Conservation (phyloP, 495 filamentous ascomycete species). For the Oidiodendron maius region DNA sequence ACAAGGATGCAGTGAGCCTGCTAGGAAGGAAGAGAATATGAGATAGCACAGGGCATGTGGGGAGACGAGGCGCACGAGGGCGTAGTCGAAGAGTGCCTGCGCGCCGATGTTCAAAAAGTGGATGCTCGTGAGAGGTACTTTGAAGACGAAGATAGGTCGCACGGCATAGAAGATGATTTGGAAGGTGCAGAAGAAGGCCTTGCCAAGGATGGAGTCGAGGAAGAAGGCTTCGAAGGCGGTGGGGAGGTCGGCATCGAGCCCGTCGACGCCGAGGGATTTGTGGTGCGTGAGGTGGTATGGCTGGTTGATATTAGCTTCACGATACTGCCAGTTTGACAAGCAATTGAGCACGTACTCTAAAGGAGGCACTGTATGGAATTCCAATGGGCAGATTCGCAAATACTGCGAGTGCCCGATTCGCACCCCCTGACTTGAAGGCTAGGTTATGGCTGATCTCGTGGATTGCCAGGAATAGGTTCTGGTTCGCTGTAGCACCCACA, state of each 20-base stretch:
- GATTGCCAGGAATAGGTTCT: slow-evolving; percentile 98
- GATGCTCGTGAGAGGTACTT: slow-evolving; percentile 78
- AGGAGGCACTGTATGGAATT: slow-evolving; percentile 92
- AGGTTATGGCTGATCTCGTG: slow-evolving; percentile 99
- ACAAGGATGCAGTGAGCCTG: slow-evolving; percentile 88
- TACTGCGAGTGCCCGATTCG: slow-evolving; percentile 81
- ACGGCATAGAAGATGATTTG: slow-evolving; percentile 99
- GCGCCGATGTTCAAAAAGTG: slow-evolving; percentile 73
- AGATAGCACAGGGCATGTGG: slow-evolving; percentile 68
- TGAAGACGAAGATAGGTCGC: slow-evolving; percentile 93
- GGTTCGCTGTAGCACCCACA: slow-evolving; percentile 92
- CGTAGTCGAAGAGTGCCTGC: slow-evolving; percentile 74
- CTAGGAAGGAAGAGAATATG: slow-evolving; percentile 82
- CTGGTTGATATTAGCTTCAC: slow-evolving; percentile 31
- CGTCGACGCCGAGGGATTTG: slow-evolving; percentile 95
- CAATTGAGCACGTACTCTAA: slow-evolving; percentile 53
- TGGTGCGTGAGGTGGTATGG: slow-evolving; percentile 99
- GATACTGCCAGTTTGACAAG: neutral
- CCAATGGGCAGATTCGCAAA: slow-evolving; percentile 95
- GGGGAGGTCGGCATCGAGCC: slow-evolving; percentile 93
- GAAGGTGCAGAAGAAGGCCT: slow-evolving; percentile 99
- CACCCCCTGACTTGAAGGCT: slow-evolving; percentile 78
- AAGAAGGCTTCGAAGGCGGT: slow-evolving; percentile 88
- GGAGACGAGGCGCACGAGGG: slow-evolving; percentile 52
- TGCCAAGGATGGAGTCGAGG: slow-evolving; percentile 92